A percentile compares a stretch with the other conserved stretches of the same genome.
Conservation (phyloP, 768 basidiomycete genomes). For the Clitopilus hobsonii region DNA sequence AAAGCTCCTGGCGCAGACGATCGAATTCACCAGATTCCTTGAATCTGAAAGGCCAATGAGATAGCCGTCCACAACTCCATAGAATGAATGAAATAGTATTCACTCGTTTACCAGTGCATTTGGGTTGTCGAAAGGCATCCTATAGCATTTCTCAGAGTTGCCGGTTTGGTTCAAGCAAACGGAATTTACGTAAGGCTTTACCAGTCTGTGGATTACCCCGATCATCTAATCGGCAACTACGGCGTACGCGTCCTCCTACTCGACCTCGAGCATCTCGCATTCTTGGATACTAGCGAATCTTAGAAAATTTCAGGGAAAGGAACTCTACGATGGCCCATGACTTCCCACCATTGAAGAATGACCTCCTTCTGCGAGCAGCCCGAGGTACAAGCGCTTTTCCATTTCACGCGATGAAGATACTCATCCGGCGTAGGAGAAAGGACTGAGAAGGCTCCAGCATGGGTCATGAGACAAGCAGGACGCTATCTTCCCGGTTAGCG, state of each 20-base stretch:
- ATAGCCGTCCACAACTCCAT: too few species aligned
- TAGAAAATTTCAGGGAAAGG: too few species aligned
- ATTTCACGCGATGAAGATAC: background rate
- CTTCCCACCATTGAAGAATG: slow-evolving; percentile 80
- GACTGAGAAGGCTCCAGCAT: slow-evolving; percentile 92
- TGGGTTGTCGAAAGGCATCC: slow-evolving; percentile 56
- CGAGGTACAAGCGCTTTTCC: slow-evolving; percentile 42
- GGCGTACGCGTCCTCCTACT: background rate
- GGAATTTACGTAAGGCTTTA: background rate
- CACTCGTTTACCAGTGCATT: slow-evolving; percentile 65
- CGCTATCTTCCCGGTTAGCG: slow-evolving; percentile 85
- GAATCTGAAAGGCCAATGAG: slow-evolving; percentile 40
- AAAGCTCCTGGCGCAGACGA: slow-evolving; percentile 59
- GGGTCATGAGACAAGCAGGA: slow-evolving; percentile 98
- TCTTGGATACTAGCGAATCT: background rate
- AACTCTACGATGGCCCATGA: slow-evolving; percentile 38
- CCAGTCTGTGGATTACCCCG: background rate
- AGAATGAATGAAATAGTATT: slow-evolving; percentile 17
- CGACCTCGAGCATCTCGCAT: background rate
- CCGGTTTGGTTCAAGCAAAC: background rate
- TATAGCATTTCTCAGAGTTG: background rate
- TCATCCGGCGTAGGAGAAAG: slow-evolving; percentile 52
- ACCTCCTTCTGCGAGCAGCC: slow-evolving; percentile 86
- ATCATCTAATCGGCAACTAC: background rate
- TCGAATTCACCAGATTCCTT: slow-evolving; percentile 81